Evolutionary conservation across 805 yeast genomes (phyloP).

Genomic region (Candida chilensis): DNA sequence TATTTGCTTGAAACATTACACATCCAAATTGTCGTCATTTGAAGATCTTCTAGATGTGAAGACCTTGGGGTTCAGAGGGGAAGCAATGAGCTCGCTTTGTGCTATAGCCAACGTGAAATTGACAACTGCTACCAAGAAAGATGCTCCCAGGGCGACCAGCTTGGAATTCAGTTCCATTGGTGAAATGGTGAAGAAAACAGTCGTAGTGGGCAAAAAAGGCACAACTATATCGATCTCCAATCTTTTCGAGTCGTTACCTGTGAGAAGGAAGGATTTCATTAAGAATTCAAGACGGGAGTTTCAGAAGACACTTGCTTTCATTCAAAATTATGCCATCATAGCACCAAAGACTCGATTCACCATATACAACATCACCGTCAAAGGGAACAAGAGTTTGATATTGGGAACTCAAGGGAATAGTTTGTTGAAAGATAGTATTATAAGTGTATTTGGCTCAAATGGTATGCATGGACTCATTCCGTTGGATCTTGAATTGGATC

Average conservation of each 20-base stretch:
- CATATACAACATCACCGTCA: conserved; percentile 41
- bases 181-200: conserved; percentile 19
- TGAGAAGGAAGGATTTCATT: conserved; percentile 64
- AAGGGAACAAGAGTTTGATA: conserved; percentile 42
- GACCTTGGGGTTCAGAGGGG: conserved; percentile 76
- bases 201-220: conserved; percentile 55
- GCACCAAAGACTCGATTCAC: conserved; percentile 48
- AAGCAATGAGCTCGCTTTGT: conserved; percentile 67
- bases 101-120: conserved; percentile 40
- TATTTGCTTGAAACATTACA: conserved; percentile 54
- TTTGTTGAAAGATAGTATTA: conserved; percentile 45
- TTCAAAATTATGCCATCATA: conserved; percentile 65
- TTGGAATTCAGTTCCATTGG: conserved; percentile 55
- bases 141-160: conserved; percentile 47
- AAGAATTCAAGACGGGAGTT: conserved; percentile 67
- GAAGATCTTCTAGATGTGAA: conserved; percentile 40
- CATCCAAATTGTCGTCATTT: conserved; percentile 54
- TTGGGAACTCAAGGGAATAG: conserved; percentile 49
- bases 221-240: conserved; percentile 52
- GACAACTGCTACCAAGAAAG: conserved; percentile 35
- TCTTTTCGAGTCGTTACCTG: conserved; percentile 69
- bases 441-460: conserved; percentile 62
- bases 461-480: conserved; percentile 50
- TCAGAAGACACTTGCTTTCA: conserved; percentile 48
- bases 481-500: conserved; percentile 30